Base-by-base conservation (phyloP, 768 basidiomycete genomes). In the Multifurca ochricompacta region DNA sequence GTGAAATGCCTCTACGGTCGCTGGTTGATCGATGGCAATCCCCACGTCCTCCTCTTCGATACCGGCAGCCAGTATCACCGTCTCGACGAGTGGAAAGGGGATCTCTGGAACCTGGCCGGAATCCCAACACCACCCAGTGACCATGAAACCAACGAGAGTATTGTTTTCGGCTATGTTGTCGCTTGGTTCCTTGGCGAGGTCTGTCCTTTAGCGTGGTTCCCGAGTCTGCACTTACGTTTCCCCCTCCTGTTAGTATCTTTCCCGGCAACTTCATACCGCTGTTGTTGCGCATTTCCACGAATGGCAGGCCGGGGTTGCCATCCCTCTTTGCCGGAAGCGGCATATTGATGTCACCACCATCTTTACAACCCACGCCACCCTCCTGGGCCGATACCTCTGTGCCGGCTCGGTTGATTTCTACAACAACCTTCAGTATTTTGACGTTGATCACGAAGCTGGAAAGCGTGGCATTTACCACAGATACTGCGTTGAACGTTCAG, bases 121-220 rank as follows among this genome's bases (percentile, higher is more conserved):
- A 99, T 99, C 56, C 96, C 96, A 6, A 89, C 89, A 41, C 96
- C 96, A 16, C 91, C 93, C 1, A 90, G 90, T 63, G 95, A 99
- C 69, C 85, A 88, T 66, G 95, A 99, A 70, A 99, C 96, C 21
- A 99, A 99, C 76, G 95, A 99, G 67, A 87, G 94, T 21, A 93
- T 99, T 68, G 76, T 97, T 51, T 94, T 98, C 71, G 95, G 95
- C 13, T 99, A 99, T 69, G 83, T 99, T 59, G 89, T 95, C 48
- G 93, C 95, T 6, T 99, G 96, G 95, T 98, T 99, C 77, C 78
- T 99, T n/a, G 95, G 95, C 63, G 95, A 99, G 75, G 92, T 91
- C 23, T 40, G 14, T 25, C 18, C 3, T 21, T 34, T 23, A 39
- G 31, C 23, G 16, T 46, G 47, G 23, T 30, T 27, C n/a, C 56